A percentile compares a stretch with the other conserved stretches of the same genome.
Evolutionary conservation across 108 stramenopile species (phyloP).

Genomic region (Conticribra guillardii): DNA sequence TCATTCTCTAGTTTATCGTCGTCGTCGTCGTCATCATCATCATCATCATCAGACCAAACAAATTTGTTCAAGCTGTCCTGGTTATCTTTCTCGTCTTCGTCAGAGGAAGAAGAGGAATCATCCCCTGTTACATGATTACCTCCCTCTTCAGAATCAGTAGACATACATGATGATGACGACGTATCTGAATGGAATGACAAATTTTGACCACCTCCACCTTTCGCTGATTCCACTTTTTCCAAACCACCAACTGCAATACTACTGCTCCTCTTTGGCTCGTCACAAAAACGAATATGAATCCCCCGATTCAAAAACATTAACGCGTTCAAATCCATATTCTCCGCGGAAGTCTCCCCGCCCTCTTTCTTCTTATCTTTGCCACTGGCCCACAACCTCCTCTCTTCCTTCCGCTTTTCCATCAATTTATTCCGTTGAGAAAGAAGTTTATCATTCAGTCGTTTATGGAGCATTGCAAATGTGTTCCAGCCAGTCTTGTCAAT

Average conservation of each 20-base stretch:
- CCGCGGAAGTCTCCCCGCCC: background rate
- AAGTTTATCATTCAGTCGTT: constrained; percentile 23
- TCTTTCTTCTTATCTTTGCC: constrained; percentile 7
- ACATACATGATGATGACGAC: background rate
- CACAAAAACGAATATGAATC: constrained; percentile 64
- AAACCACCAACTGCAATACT: too few relatives aligned
- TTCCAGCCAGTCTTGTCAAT: constrained; percentile 17
- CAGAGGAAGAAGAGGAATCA: constrained; percentile 20
- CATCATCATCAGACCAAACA: constrained; percentile 45
- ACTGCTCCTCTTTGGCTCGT: background rate
- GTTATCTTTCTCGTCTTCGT: background rate
- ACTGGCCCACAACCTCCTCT: constrained; percentile 18
- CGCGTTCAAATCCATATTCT: constrained; percentile 12
- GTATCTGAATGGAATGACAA: background rate
- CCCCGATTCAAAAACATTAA: constrained; percentile 60
- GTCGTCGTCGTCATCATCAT: constrained; percentile 14
- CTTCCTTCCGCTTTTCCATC: constrained; percentile 27
- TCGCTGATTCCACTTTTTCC: background rate
- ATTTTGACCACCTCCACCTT: constrained; percentile 5
- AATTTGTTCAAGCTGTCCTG: background rate
- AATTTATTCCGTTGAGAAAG: constrained; percentile 26
- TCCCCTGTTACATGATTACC: background rate
- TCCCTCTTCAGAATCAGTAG: background rate
- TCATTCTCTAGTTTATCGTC: constrained; percentile 17
- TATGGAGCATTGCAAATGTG: constrained; percentile 20